These are phyloP conservation scores for Chrysanthemum lavandulifolium DNA, from an alignment of 129 eudicot genomes.

Conservation along the genomic window DNA sequence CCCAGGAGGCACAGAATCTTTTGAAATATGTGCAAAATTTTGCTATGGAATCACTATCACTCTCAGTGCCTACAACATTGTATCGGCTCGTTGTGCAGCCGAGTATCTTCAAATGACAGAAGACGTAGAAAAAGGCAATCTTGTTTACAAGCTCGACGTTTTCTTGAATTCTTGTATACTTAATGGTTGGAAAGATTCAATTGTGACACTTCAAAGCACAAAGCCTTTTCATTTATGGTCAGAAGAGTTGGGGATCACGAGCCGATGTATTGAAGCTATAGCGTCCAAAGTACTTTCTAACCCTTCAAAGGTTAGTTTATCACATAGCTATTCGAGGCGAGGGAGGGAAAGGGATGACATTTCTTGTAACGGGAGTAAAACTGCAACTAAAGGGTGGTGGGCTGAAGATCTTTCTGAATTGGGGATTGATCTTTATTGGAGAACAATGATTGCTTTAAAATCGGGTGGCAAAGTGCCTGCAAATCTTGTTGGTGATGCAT, in stretches of 20 bases:
- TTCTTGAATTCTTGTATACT: constrained; percentile 82
- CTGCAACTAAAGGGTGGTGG: constrained; percentile 72
- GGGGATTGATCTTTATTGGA: constrained; percentile 84
- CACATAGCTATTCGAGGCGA: constrained; percentile 64
- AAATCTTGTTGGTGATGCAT: constrained; percentile 71
- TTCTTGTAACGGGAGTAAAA: constrained; percentile 54
- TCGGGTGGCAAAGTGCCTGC: constrained; percentile 71
- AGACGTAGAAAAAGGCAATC: constrained; percentile 85
- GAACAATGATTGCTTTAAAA: constrained; percentile 81
- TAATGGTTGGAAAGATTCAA: constrained; percentile 86
- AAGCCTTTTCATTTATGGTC: constrained; percentile 59
- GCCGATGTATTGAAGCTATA: constrained; percentile 73
- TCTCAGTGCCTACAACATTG: constrained; percentile 83
- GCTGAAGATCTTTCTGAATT: constrained; percentile 81
- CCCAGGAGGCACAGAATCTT: constrained; percentile 84
- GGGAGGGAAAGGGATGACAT: constrained; percentile 41
- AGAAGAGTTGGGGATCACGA: constrained; percentile 76
- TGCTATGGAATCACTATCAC: constrained; percentile 96
- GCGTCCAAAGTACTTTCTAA: constrained; percentile 59
- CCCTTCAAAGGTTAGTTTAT: constrained; percentile 59
- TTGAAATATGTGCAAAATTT: constrained; percentile 87
- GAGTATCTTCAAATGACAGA: constrained; percentile 93
- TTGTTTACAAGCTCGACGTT: constrained; percentile 70
- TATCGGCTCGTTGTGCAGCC: constrained; percentile 72
- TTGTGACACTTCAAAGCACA: constrained; percentile 65